Percentiles rank a stretch among this genome's conserved stretches.
These are phyloP conservation scores for Aspergillus sp. DNA, from an alignment of 2,329 filamentous ascomycete species.

Conservation along the genomic window DNA sequence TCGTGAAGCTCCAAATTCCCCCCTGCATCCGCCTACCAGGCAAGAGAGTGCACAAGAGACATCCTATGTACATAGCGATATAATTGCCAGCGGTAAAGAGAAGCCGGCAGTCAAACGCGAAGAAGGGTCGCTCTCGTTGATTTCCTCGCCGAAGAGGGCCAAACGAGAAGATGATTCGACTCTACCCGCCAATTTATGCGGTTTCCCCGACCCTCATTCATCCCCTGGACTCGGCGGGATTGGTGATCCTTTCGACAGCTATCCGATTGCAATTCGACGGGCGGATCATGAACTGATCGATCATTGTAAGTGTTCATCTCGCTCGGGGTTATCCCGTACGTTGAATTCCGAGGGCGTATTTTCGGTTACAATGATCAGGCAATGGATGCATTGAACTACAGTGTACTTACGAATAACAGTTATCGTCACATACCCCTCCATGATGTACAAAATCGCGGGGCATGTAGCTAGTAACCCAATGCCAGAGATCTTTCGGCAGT, in stretches of 20 bases:
- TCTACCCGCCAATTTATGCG: constrained; percentile 3
- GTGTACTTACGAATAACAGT: constrained; percentile 17
- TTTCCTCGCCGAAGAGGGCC: constrained; percentile 6
- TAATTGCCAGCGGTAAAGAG: too few species aligned
- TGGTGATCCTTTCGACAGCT: constrained; percentile 19
- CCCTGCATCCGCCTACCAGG: constrained; percentile 5
- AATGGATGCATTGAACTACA: too few species aligned
- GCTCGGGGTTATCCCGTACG: background rate
- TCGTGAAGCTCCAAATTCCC: constrained; percentile 5
- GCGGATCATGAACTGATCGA: constrained; percentile 21
- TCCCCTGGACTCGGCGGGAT: constrained; percentile 10
- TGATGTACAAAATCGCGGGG: constrained; percentile 26
- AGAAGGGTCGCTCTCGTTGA: constrained; percentile 3
- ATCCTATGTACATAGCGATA: too few species aligned
- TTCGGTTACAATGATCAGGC: too few species aligned
- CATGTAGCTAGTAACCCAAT: constrained; percentile 19
- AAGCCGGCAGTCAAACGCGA: constrained; percentile 3
- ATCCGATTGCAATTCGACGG: constrained; percentile 17
- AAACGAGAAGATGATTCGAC: constrained; percentile 8
- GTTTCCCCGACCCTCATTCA: constrained; percentile 7
- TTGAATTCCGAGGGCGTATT: too few species aligned
- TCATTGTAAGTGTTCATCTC: constrained; percentile 19
- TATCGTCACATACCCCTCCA: constrained; percentile 24
- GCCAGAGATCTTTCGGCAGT: constrained; percentile 21
- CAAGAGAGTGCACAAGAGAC: constrained; percentile 7